These are phyloP conservation scores for Aspergillus phoenicis DNA, from an alignment of 2,329 filamentous ascomycete genomes.

Conservation along the genomic window DNA sequence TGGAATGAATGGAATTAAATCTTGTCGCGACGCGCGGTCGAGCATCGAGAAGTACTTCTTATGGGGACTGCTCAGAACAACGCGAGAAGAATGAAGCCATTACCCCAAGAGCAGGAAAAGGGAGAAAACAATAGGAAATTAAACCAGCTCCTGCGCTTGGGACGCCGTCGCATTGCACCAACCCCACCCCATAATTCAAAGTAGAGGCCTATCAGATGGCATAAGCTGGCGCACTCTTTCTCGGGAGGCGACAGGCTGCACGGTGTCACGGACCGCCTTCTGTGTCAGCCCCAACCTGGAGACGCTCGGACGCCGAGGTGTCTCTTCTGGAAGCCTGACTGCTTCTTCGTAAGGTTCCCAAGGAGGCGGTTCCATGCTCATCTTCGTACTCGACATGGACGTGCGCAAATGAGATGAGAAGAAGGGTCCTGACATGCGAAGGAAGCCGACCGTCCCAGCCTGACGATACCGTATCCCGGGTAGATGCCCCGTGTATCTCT, in stretches of 20 bases:
- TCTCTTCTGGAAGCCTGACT: conserved; percentile 5
- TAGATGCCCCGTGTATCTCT: background rate
- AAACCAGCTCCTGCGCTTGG: background rate
- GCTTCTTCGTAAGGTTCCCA: background rate
- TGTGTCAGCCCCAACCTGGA: conserved; percentile 19
- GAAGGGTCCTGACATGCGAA: background rate
- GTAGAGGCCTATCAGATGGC: conserved; percentile 19
- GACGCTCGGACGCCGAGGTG: conserved; percentile 21
- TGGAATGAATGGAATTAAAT: background rate
- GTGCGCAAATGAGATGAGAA: background rate
- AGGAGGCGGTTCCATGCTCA: background rate
- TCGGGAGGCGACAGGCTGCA: conserved; percentile 30
- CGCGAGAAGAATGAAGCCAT: background rate
- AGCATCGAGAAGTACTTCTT: background rate
- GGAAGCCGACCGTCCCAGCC: background rate
- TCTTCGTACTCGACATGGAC: background rate
- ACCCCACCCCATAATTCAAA: background rate
- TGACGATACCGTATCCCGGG: background rate
- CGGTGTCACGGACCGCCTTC: conserved; percentile 30
- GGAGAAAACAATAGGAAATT: background rate
- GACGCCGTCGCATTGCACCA: background rate
- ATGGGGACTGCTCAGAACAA: background rate
- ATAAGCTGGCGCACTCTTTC: conserved; percentile 9
- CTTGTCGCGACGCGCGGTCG: background rate
- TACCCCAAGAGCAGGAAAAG: background rate